Evolutionary conservation across 2,329 filamentous ascomycete genomes (phyloP).

Genomic region (Phialophora tarda): DNA sequence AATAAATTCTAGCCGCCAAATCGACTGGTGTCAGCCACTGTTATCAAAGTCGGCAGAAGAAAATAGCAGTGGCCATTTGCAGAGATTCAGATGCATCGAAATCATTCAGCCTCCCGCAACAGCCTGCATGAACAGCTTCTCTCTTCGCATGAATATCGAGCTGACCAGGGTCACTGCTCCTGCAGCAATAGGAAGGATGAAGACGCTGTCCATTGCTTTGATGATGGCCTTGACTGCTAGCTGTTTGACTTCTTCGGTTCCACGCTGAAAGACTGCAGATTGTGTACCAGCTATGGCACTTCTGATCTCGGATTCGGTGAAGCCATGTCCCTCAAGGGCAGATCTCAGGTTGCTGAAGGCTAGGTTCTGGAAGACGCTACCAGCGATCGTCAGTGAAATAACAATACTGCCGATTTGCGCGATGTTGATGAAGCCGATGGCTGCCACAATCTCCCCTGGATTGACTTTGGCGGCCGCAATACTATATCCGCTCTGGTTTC

Average conservation of each 20-base stretch:
- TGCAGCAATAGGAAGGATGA: slow-evolving; percentile 37
- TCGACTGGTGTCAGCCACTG: background rate
- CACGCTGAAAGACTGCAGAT: slow-evolving; percentile 29
- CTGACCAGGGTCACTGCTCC: slow-evolving; percentile 36
- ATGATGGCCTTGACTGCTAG: slow-evolving; percentile 35
- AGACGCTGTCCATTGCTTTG: slow-evolving; percentile 34
- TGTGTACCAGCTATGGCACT: slow-evolving; percentile 24
- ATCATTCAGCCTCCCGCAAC: slow-evolving; percentile 10
- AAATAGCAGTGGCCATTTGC: background rate
- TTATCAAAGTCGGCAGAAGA: background rate
- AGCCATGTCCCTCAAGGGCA: slow-evolving; percentile 13
- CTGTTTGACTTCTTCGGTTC: slow-evolving; percentile 30
- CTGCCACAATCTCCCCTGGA: slow-evolving; percentile 6
- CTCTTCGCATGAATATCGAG: slow-evolving; percentile 36
- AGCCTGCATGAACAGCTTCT: slow-evolving; percentile 15
- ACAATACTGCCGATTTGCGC: slow-evolving; percentile 19
- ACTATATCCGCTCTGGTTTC: slow-evolving; percentile 36
- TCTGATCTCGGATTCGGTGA: slow-evolving; percentile 25
- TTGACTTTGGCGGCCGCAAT: slow-evolving; percentile 26
- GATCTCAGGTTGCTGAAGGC: slow-evolving; percentile 20
- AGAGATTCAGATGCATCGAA: background rate
- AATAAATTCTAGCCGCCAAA: background rate
- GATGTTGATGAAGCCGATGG: slow-evolving; percentile 24
- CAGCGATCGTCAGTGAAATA: slow-evolving; percentile 22
- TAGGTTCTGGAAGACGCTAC: slow-evolving; percentile 25